phyloP scores from a whole-genome alignment of 73 alveolate genomes.

The Paramecium octaurelia region DNA sequence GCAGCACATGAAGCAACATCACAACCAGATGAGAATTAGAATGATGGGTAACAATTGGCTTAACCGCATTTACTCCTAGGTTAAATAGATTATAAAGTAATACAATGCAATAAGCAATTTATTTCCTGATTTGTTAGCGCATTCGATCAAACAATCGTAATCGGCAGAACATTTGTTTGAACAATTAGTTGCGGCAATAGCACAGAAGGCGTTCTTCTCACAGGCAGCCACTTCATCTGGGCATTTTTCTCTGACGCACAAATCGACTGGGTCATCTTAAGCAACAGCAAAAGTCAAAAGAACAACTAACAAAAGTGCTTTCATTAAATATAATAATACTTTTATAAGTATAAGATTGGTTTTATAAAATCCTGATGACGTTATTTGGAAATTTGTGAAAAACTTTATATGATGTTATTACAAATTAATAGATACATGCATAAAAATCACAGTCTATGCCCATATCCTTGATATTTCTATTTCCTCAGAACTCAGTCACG shows the following conservation, averaged over 20 bases:
- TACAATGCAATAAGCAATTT: background rate
- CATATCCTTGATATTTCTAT: background rate
- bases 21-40: background rate
- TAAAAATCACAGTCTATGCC: background rate
- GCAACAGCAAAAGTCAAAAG: slow-evolving; percentile 10
- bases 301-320: background rate
- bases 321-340: background rate
- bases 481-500: background rate
- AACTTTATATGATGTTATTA: background rate
- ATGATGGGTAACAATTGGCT: background rate
- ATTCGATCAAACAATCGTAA: background rate
- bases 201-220: slow-evolving; percentile 32
- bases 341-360: background rate
- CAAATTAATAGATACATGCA: background rate
- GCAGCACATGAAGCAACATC: slow-evolving; percentile 5
- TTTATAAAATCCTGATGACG: slow-evolving; percentile 38
- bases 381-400: background rate
- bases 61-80: background rate
- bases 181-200: background rate
- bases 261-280: background rate
- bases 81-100: background rate
- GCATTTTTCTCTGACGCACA: slow-evolving; percentile 33
- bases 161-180: background rate
- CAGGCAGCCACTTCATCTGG: slow-evolving; percentile 44
- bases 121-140: slow-evolving; percentile 33